Evolutionary conservation across 768 basidiomycete species (phyloP), one percentile per base, ranked within the genome.

Genomic region (Naganishia kalamii): DNA sequence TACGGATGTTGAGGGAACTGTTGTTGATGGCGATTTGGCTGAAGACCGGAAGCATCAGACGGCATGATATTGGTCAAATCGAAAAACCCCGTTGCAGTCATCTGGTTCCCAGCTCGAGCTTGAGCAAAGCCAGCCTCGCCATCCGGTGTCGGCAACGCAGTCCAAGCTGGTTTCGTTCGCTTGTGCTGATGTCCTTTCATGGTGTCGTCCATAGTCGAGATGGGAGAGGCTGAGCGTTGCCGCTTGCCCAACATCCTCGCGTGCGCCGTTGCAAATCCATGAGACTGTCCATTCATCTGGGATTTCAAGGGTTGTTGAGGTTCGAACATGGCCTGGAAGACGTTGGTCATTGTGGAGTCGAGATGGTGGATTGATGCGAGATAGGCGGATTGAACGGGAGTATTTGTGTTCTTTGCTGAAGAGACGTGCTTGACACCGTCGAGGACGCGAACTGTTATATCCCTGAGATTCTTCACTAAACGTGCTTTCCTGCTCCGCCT

Each of bases 261-360:
- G 27, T 57, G 54, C 6, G 37, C 54, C 40, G 37, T 21, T 0
- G 33, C 54, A 37, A 33, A 57, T 23, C 37, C 54, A 8, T 35
- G 23, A 37, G n/a, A 23, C 37, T 37, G 33, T 25, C 21, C 23
- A 35, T 40, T 57, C 3, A 40, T 8, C 2, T 57, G 54, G 19
- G 21, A 23, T 25, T 23, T 15, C 4, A 35, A 37, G 21, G 32
- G n/a, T 41, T 57, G 54, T 17, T 57, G 54, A 37, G 54, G 19
- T 37, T 35, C 33, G 37, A 57, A 57, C n/a, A 25, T 37, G 23
- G 54, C 33, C 23, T 57, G 54, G 23, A 57, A 57, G 21, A 57
- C 54, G 21, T 57, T 57, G 33, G 54, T 57, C 54, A 40, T 57
- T 13, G 43, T n/a, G n/a, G n/a, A n/a, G n/a, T n/a, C n/a, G n/a